phyloP scores from a whole-genome alignment of 306 rosid species.

The Rosa chinensis region DNA sequence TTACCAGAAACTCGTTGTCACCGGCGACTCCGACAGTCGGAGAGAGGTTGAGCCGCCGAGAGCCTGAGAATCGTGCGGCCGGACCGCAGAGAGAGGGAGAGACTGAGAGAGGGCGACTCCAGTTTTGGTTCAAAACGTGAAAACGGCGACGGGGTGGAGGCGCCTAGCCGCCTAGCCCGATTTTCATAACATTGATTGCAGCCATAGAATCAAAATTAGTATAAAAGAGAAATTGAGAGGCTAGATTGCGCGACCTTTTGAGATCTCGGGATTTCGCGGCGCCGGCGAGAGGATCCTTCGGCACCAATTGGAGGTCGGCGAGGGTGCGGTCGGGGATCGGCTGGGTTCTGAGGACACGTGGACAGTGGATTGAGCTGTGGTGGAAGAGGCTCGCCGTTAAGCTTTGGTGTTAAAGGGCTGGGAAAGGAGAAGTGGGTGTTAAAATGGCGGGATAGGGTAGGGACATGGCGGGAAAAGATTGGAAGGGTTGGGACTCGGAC shows the following conservation, averaged over 20 bases:
- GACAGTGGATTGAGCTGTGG: not conserved
- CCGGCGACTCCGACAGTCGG: too few species aligned
- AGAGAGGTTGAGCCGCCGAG: too few species aligned
- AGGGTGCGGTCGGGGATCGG: not conserved
- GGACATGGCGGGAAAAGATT: conserved; percentile 3
- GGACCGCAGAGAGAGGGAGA: too few species aligned
- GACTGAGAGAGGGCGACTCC: too few species aligned
- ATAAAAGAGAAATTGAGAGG: not conserved
- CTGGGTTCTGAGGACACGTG: not conserved
- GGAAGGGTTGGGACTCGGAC: not conserved
- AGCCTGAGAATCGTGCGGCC: too few species aligned
- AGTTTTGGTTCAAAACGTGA: too few species aligned
- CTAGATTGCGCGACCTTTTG: not conserved
- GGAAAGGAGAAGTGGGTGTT: not conserved
- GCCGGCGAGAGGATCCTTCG: not conserved
- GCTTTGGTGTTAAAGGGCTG: not conserved
- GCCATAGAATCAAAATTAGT: not conserved
- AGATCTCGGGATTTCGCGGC: not conserved
- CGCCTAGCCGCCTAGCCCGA: too few species aligned
- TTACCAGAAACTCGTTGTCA: too few species aligned
- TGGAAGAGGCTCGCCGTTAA: not conserved
- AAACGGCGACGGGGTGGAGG: too few species aligned
- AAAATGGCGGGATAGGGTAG: conserved; percentile 9
- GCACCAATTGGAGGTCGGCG: not conserved
- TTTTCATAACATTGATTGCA: too few species aligned